Evolutionary conservation across 192 early-diverging fungal genomes (phyloP).

Genomic region (Irineochytrium annulatum): DNA sequence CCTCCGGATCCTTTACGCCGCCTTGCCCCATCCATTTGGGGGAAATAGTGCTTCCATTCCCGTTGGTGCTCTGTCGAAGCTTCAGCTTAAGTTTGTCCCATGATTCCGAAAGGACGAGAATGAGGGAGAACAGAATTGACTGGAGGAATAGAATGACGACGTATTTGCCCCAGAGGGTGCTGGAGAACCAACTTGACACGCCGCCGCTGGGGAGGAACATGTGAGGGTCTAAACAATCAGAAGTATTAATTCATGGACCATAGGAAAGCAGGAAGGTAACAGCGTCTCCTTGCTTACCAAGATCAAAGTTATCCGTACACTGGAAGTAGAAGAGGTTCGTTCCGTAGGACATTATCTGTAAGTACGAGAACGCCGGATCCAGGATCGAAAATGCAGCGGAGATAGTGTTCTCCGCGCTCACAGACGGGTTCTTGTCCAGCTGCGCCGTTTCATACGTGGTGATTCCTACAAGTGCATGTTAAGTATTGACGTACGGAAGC

Average conservation of each 20-base stretch:
- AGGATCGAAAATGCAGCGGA: neutral
- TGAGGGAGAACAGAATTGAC: neutral
- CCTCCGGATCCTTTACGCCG: neutral
- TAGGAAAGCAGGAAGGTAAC: neutral
- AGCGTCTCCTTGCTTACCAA: neutral
- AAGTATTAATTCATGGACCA: neutral
- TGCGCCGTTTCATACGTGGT: neutral
- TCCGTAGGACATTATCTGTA: neutral
- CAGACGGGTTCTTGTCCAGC: neutral
- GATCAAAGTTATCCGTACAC: neutral
- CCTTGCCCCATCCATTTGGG: no score
- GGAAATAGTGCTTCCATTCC: no score
- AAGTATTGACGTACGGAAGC: neutral
- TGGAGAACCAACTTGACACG: no score
- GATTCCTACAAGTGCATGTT: neutral
- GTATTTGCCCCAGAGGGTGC: no score
- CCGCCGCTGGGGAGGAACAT: neutral
- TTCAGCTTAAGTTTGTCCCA: neutral
- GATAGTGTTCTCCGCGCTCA: neutral
- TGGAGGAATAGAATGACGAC: no score
- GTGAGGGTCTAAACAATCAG: neutral
- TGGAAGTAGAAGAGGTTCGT: slow-evolving; percentile 1
- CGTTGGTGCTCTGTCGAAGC: no score
- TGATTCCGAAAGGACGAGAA: neutral
- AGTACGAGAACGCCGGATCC: neutral